Base-by-base conservation (phyloP, 495 filamentous ascomycete genomes). In the Hypoxylon rickii region DNA sequence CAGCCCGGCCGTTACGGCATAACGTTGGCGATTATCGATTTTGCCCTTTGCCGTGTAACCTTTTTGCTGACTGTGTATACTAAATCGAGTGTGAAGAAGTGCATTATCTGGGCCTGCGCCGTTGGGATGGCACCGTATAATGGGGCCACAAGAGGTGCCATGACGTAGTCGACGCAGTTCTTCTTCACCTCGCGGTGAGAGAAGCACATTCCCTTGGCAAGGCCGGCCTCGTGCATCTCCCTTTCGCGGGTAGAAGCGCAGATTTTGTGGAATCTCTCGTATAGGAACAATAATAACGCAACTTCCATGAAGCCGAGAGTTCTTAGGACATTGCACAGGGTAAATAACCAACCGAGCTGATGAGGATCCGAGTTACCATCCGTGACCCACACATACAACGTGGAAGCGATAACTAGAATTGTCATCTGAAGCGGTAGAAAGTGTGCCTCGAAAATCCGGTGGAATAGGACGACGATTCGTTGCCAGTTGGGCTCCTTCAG, bases 61-160 rank as follows among this genome's bases (percentile, higher is more conserved):
- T 88, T 89, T 72, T 84, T 83, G 66, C 82, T 86, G 50, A 88
- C 84, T 2, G 79, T 76, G 69, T 88, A 89, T 15, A 84, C 82
- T 50, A 89, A 54, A 44, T 83, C 75, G 26, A 86, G 67, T 0
- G 84, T 87, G 76, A 82, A 87, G 63, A 89, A 84, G 62, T 89
- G 85, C 49, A 74, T 79, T 42, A 88, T 65, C 37, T 85, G 81
- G 0, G 86, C 86, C 24, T 87, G 81, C 3, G 80, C 71, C 7
- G 79, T 79, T 0, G 85, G 85, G 7, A 88, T 76, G 3, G 81
- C 76, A 16, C 85, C 86, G 54, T 80, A 88, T 3, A 86, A 49
- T 1, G 81, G 81, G 18, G 83, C 85, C 8, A 83, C 82, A 11
- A 87, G 64, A 1, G 82, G 83, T 37, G 83, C 81, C 69, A 81